Evolutionary conservation across 805 yeast genomes (phyloP).

Genomic region (Starmera quercuum): DNA sequence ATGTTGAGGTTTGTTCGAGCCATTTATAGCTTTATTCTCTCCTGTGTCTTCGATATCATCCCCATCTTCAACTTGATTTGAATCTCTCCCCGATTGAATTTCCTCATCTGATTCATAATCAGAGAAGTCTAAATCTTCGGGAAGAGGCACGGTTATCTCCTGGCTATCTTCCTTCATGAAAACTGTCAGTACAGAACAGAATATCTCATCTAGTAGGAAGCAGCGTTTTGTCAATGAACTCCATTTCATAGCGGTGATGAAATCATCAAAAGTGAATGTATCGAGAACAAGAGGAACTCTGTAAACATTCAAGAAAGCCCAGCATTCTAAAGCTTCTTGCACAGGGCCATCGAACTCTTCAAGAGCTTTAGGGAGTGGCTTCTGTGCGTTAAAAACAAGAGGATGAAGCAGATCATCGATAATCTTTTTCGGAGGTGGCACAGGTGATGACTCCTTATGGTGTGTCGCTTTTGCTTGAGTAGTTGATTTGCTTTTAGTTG

Average conservation of each 20-base stretch:
- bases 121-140: constrained; percentile 14
- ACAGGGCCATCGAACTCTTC: constrained; percentile 11
- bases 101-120: constrained; percentile 7
- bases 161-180: constrained; percentile 40
- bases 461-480: not conserved
- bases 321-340: constrained; percentile 50
- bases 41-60: constrained; percentile 4
- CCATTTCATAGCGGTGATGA: constrained; percentile 37
- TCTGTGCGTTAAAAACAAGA: constrained; percentile 8
- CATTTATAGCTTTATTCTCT: not conserved
- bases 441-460: not conserved
- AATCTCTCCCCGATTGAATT: constrained; percentile 12
- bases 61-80: constrained; percentile 12
- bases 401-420: constrained; percentile 15
- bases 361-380: constrained; percentile 14
- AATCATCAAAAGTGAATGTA: constrained; percentile 75
- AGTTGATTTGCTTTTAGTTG: not conserved
- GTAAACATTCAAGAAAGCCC: constrained; percentile 72
- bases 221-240: constrained; percentile 44
- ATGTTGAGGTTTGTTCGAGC: too few species aligned
- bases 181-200: constrained; percentile 54
- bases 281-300: constrained; percentile 58
- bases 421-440: constrained; percentile 8
- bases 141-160: constrained; percentile 22
- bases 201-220: constrained; percentile 54